Percentiles rank a stretch among this genome's conserved stretches.
Conservation (phyloP, 2,329 filamentous ascomycete genomes). For the Coniochaeta prunicola region DNA sequence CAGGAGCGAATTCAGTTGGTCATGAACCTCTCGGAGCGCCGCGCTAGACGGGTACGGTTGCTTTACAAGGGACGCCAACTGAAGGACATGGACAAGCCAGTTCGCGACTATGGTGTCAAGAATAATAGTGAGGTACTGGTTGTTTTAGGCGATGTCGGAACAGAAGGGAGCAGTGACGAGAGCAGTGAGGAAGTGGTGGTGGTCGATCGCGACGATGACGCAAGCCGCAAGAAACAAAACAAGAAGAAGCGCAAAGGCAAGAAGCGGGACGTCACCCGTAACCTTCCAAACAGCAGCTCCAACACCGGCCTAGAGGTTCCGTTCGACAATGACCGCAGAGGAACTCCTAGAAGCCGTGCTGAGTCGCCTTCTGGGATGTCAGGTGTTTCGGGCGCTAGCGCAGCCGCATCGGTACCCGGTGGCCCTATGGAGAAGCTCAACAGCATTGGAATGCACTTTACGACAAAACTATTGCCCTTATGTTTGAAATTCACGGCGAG, state of each 20-base stretch:
- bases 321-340: constrained; percentile 23
- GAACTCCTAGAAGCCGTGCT: constrained; percentile 26
- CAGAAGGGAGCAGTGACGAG: constrained; percentile 19
- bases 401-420: constrained; percentile 26
- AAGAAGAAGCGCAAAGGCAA: constrained; percentile 35
- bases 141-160: constrained; percentile 36
- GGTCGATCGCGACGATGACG: constrained; percentile 40
- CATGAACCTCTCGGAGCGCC: constrained; percentile 51
- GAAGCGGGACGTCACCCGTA: constrained; percentile 28
- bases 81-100: constrained; percentile 52
- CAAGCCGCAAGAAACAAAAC: constrained; percentile 27
- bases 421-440: constrained; percentile 56
- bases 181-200: constrained; percentile 36
- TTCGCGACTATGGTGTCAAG: constrained; percentile 54
- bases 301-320: constrained; percentile 31
- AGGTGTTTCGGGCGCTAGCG: constrained; percentile 20
- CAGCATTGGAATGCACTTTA: constrained; percentile 58
- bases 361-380: constrained; percentile 25
- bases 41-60: constrained; percentile 52
- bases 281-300: constrained; percentile 35
- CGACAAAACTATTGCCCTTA: constrained; percentile 55
- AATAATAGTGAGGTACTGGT: constrained; percentile 55
- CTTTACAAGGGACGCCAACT: constrained; percentile 67
- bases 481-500: constrained; percentile 53
- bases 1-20: constrained; percentile 60